Base-by-base conservation (phyloP, 1,139 yeast genomes). In the Maudiozyma humilis region DNA sequence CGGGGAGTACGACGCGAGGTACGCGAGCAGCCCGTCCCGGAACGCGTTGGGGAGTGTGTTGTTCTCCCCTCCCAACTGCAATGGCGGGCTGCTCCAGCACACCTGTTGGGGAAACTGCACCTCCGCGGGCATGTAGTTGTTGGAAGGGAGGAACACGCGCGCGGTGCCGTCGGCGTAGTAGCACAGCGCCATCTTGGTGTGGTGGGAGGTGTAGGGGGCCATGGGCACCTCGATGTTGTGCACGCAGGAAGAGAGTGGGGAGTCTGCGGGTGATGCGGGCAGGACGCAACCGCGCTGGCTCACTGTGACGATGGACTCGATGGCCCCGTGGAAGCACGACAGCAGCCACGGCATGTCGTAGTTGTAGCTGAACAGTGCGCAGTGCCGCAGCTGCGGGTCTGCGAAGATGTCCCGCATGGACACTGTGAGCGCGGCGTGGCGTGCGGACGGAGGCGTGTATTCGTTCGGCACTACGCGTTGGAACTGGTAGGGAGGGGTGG, bases 161-260 rank as follows among this genome's bases (percentile, higher is more conserved):
- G 72, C 60, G 0, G 70, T 58, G 0, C 57, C 57, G 48, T 73
- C 76, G 2, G 53, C 57, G 51, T 67, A 76, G 47, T 73, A 66
- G 54, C 79, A 79, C 14, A 82, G 63, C 71, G 81, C 77, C 75
- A 81, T 66, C 54, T 82, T 82, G 2, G 84, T 71, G 56, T 82
- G 88, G 55, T 82, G 88, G 2, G 81, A 71, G 0, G 68, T 46
- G 47, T 44, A 67, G 2, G 59, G 64, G 4, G 63, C 60, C 69
- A 67, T 65, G 12, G 42, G 30, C 10, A 65, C 51, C 23, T 53
- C 50, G 1, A 54, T 43, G 2, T 55, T 31, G 12, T n/a, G n/a
- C n/a, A n/a, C n/a, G n/a, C n/a, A n/a, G n/a, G n/a, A n/a, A n/a
- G n/a, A n/a, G n/a, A n/a, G n/a, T n/a, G n/a, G n/a, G n/a, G n/a